These are phyloP conservation scores for Pleurotus platypus DNA, from an alignment of 768 basidiomycete species.

Conservation along the genomic window DNA sequence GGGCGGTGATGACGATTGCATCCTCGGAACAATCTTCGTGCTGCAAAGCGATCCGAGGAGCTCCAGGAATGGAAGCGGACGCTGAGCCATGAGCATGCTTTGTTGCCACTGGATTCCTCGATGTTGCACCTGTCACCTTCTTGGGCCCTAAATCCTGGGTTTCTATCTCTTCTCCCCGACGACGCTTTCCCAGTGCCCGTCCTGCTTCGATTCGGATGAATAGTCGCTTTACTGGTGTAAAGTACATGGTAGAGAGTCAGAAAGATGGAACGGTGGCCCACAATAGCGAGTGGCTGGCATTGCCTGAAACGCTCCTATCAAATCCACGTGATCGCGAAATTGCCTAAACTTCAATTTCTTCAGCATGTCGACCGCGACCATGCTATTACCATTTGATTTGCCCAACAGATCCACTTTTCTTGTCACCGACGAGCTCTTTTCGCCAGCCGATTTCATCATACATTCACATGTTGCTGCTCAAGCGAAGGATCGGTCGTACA, in stretches of 20 bases:
- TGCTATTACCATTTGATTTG: conserved; percentile 53
- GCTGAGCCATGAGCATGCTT: background rate
- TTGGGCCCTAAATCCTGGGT: background rate
- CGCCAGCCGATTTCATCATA: conserved; percentile 73
- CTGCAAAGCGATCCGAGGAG: conserved; percentile 53
- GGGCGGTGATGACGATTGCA: conserved; percentile 60
- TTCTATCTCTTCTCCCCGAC: background rate
- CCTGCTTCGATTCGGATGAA: background rate
- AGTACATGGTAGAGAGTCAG: too few species aligned
- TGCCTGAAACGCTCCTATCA: too few species aligned
- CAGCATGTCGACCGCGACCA: conserved; percentile 12
- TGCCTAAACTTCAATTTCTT: background rate
- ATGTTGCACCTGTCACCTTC: background rate
- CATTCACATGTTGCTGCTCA: conserved; percentile 49
- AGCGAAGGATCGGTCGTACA: conserved; percentile 40
- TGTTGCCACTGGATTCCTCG: background rate
- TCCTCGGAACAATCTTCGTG: conserved; percentile 50
- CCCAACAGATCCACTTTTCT: conserved; percentile 49
- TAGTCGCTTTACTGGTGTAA: background rate
- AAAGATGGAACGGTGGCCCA: too few species aligned
- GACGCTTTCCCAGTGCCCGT: background rate
- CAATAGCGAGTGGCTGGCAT: too few species aligned
- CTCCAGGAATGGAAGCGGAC: background rate
- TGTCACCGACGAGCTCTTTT: conserved; percentile 65
- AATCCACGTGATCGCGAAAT: background rate